Evolutionary conservation across 306 rosid species (phyloP), one percentile per base, ranked within the genome.

Genomic region (Vigna unguiculata): DNA sequence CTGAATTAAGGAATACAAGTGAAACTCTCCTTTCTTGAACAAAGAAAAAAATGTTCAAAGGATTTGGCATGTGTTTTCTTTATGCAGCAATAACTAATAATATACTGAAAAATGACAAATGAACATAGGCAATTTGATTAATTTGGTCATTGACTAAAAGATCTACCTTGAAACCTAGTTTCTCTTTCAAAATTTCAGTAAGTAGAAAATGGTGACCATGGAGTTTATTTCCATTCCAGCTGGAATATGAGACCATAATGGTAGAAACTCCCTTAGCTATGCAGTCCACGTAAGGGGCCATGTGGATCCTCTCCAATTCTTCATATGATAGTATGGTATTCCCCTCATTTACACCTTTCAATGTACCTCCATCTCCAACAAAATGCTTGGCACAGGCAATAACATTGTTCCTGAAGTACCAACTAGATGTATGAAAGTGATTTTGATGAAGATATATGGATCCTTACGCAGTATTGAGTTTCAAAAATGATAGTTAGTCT

Each of bases 331-430:
- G 51, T 67, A 86, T n/a, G 19, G 93, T 87, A 80, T 91, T 85
- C 43, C 95, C 97, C 75, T 93, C 96, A 78, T 89, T 87, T 54
- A 77, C 11, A 71, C 98, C 93, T 74, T 88, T 85, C 25, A 86
- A 87, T 1, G 98, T 91, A 48, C 90, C 96, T 55, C 93, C 97
- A 78, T 93, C 97, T 58, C 98, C 93, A 17, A 89, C 93, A 89
- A 91, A 93, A 88, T 93, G 96, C 80, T 93, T 91, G 65, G 95
- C 93, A 85, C 93, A 93, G 6, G 93, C 93, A 52, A 88, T 78
- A 60, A 84, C 87, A 16, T 87, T 89, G 86, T 80, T 86, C 86
- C 98, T 91, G 90, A 46, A 78, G 64, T 63, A 64, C 58, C 77
- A n/a, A 63, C 17, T 7, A 69, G 24, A 24, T 62, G 49, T 16